A percentile compares a stretch with the other conserved stretches of the same genome.
Evolutionary conservation across 495 filamentous ascomycete genomes (phyloP).

Genomic region (Penicillium soppii): DNA sequence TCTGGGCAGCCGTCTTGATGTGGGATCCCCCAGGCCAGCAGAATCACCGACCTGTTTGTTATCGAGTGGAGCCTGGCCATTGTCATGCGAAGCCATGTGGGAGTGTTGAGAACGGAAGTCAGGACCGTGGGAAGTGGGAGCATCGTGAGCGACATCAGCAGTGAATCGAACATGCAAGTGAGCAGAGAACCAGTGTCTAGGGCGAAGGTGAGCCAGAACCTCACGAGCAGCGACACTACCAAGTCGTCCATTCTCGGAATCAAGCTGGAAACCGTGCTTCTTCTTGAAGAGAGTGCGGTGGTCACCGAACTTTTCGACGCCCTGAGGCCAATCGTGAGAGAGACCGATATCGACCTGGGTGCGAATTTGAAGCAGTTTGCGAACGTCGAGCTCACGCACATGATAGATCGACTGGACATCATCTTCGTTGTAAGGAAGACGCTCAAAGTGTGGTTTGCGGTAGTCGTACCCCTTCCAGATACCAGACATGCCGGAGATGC

Average conservation of each 20-base stretch:
- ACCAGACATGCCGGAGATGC: conserved; percentile 87
- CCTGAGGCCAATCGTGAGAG: conserved; percentile 92
- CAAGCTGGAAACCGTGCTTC: conserved; percentile 71
- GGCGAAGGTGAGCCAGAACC: conserved; percentile 76
- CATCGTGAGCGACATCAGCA: conserved; percentile 66
- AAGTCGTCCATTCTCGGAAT: conserved; percentile 69
- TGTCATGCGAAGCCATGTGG: too few species aligned
- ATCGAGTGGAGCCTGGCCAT: too few species aligned
- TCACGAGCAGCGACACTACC: conserved; percentile 76
- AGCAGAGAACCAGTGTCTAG: conserved; percentile 89
- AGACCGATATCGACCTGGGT: conserved; percentile 85
- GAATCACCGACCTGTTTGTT: too few species aligned
- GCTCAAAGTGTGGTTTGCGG: conserved; percentile 74
- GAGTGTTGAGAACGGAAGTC: too few species aligned
- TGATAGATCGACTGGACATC: conserved; percentile 83
- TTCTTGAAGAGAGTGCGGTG: conserved; percentile 56
- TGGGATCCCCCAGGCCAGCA: too few species aligned
- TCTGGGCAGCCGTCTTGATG: not conserved
- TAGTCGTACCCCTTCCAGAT: conserved; percentile 93
- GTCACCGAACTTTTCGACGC: conserved; percentile 74
- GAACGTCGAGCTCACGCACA: conserved; percentile 82
- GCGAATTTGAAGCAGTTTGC: conserved; percentile 81
- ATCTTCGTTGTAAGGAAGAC: conserved; percentile 74
- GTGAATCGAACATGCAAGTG: conserved; percentile 87
- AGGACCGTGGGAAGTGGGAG: too few species aligned